Evolutionary conservation across 2,329 filamentous ascomycete genomes (phyloP).

Genomic region (Metarhizium album): DNA sequence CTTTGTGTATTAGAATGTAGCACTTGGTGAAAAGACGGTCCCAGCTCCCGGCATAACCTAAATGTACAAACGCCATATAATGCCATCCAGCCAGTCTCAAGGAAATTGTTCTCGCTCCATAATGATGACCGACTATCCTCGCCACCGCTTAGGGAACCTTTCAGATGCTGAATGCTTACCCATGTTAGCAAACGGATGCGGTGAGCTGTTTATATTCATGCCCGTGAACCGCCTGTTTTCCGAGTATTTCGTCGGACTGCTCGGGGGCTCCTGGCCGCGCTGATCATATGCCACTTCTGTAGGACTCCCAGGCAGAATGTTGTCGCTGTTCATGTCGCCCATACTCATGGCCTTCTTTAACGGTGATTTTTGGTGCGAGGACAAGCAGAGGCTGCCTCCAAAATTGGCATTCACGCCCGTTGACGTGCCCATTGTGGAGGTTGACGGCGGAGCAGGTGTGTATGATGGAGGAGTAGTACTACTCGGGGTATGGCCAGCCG

Average conservation of each 20-base stretch:
- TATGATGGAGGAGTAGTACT: neutral
- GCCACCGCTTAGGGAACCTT: constrained; percentile 25
- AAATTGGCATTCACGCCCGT: constrained; percentile 20
- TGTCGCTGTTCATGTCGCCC: constrained; percentile 40
- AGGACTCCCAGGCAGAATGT: constrained; percentile 44
- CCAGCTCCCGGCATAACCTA: neutral
- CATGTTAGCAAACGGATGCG: constrained; percentile 29
- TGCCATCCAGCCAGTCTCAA: neutral
- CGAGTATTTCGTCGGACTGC: constrained; percentile 30
- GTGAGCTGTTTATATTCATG: constrained; percentile 13
- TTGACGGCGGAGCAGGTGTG: constrained; percentile 14
- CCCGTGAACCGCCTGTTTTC: constrained; percentile 19
- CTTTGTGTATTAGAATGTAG: neutral
- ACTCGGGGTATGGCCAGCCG: constrained; percentile 15
- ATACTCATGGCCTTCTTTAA: constrained; percentile 65
- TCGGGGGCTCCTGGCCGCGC: constrained; percentile 24
- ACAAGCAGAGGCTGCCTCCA: constrained; percentile 73
- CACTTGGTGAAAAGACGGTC: neutral
- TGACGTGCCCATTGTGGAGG: constrained; percentile 11
- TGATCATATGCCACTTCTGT: constrained; percentile 52
- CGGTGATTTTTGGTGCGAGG: constrained; percentile 70
- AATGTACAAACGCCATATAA: constrained; percentile 4
- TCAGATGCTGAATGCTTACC: constrained; percentile 27
- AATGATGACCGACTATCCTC: neutral
- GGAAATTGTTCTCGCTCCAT: neutral